These are phyloP conservation scores for Globisporangium carolinianum DNA, from an alignment of 352 stramenopile species.

Conservation along the genomic window DNA sequence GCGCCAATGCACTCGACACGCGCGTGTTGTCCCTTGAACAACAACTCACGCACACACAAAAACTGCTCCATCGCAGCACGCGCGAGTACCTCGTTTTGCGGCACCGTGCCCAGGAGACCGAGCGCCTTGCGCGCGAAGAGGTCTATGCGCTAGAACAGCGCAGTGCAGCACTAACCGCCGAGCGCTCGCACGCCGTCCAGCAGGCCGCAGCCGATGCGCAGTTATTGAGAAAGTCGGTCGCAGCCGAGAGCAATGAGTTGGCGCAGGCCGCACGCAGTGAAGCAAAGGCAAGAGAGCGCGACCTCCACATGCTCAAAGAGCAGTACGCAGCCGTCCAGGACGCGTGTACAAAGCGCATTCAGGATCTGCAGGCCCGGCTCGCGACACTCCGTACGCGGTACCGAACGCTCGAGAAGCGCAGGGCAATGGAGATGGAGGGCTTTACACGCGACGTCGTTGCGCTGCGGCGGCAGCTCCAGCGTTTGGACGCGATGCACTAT, in stretches of 20 bases:
- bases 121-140: slow-evolving; percentile 57
- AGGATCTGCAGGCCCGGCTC: slow-evolving; percentile 61
- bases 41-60: slow-evolving; percentile 47
- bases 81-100: slow-evolving; percentile 74
- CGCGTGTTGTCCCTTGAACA: slow-evolving; percentile 31
- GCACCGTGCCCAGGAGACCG: slow-evolving; percentile 54
- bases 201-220: slow-evolving; percentile 42
- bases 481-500: slow-evolving; percentile 67
- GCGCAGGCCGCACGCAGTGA: slow-evolving; percentile 52
- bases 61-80: slow-evolving; percentile 56
- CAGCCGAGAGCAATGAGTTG: slow-evolving; percentile 49
- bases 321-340: slow-evolving; percentile 75
- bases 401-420: slow-evolving; percentile 50
- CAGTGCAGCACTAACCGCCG: slow-evolving; percentile 26
- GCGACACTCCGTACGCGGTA: slow-evolving; percentile 57
- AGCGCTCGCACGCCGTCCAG: slow-evolving; percentile 32
- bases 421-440: slow-evolving; percentile 80
- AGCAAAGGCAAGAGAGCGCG: slow-evolving; percentile 47
- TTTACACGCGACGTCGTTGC: slow-evolving; percentile 61
- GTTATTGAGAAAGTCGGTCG: slow-evolving; percentile 32
- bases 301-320: slow-evolving; percentile 66
- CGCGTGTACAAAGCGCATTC: slow-evolving; percentile 55
- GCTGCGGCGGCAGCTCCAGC: slow-evolving; percentile 61
- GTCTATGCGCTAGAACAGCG: slow-evolving; percentile 30
- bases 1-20: slow-evolving; percentile 27